Conservation (phyloP, 2,329 filamentous ascomycete species). For the Stenocarpella maydis region DNA sequence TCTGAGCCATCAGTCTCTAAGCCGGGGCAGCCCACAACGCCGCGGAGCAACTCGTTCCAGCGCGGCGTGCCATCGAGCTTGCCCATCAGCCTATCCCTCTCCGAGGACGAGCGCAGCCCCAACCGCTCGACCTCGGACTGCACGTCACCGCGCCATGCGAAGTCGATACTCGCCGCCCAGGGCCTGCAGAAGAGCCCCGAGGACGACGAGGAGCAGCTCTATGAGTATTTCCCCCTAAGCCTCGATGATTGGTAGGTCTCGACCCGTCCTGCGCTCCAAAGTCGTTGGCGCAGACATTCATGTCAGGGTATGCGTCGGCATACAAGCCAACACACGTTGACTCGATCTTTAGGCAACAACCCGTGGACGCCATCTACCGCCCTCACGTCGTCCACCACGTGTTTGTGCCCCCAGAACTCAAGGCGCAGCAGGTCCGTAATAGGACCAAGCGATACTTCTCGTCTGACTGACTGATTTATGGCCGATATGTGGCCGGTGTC, state of each 20-base stretch:
- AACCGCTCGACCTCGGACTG: constrained; percentile 58
- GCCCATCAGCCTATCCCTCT: constrained; percentile 62
- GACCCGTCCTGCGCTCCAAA: neutral
- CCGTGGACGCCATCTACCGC: constrained; percentile 87
- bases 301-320: neutral
- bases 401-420: constrained; percentile 72
- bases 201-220: constrained; percentile 84
- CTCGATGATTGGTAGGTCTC: constrained; percentile 79
- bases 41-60: constrained; percentile 38
- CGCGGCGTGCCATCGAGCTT: constrained; percentile 41
- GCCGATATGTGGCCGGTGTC: neutral
- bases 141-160: constrained; percentile 52
- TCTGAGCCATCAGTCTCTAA: constrained; percentile 45
- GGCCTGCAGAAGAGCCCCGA: constrained; percentile 66
- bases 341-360: constrained; percentile 71
- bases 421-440: constrained; percentile 71
- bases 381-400: constrained; percentile 96
- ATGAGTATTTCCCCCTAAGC: constrained; percentile 93
- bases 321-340: constrained; percentile 35
- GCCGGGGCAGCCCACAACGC: constrained; percentile 37
- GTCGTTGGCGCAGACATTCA: neutral
- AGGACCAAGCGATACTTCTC: constrained; percentile 78
- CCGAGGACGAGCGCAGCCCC: constrained; percentile 67
- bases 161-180: constrained; percentile 46
- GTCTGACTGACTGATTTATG: constrained; percentile 59